These are phyloP conservation scores for Ceratocystis destructans DNA, from an alignment of 2,329 filamentous ascomycete genomes.

Conservation along the genomic window DNA sequence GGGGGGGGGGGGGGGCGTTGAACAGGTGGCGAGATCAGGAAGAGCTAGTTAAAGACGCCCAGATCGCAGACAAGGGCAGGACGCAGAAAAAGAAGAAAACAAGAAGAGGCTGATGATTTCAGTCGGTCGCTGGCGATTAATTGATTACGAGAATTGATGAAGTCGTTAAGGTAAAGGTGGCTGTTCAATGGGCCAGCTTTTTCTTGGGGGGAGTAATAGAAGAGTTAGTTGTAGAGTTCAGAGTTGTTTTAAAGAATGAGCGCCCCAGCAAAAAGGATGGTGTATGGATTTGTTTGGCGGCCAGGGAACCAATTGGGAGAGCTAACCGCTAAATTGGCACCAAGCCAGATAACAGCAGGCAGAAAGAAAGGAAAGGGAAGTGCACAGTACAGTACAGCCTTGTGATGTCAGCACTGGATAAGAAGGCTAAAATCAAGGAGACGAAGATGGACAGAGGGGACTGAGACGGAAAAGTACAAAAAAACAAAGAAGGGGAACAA, in stretches of 20 bases:
- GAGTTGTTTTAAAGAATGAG: slow-evolving; percentile 7
- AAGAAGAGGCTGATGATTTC: background rate
- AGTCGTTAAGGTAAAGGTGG: slow-evolving; percentile 9
- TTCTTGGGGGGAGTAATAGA: background rate
- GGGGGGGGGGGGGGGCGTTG: background rate
- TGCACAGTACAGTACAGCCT: background rate
- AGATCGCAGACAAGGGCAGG: background rate
- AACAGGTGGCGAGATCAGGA: slow-evolving; percentile 17
- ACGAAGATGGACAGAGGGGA: background rate
- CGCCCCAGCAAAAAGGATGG: slow-evolving; percentile 6
- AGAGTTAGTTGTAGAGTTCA: slow-evolving; percentile 6
- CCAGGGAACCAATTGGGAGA: slow-evolving; percentile 8
- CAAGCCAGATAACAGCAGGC: background rate
- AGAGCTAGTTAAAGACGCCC: slow-evolving; percentile 16
- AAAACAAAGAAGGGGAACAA: background rate
- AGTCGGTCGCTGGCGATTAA: background rate
- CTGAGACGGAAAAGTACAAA: background rate
- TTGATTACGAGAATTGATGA: background rate
- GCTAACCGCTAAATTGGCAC: background rate
- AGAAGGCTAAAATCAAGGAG: background rate
- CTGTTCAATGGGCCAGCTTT: slow-evolving; percentile 16
- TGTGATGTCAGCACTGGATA: background rate
- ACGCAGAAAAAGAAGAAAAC: background rate
- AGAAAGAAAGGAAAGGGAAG: background rate
- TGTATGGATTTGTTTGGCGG: background rate